Conservation (phyloP, 2,329 filamentous ascomycete species). For the Dactylellina cionopaga region DNA sequence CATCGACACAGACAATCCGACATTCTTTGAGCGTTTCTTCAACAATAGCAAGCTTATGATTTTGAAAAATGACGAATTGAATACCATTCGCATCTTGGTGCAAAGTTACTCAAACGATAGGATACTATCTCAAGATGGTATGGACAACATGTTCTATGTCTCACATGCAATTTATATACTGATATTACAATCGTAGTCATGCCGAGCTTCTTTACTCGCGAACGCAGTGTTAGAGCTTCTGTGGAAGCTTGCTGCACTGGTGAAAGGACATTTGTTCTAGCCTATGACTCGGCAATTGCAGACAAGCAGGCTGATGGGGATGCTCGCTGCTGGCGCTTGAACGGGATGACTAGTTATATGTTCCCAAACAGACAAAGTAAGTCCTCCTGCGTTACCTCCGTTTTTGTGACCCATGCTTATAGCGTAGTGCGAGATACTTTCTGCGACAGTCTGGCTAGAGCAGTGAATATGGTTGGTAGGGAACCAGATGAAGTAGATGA, state of each 20-base stretch:
- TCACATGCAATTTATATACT: neutral
- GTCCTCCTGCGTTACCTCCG: neutral
- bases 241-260: slow-evolving; percentile 45
- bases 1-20: slow-evolving; percentile 29
- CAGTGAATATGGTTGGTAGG: slow-evolving; percentile 1
- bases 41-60: slow-evolving; percentile 36
- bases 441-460: slow-evolving; percentile 29
- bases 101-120: slow-evolving; percentile 42
- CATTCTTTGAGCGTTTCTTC: slow-evolving; percentile 39
- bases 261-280: slow-evolving; percentile 27
- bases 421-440: slow-evolving; percentile 33
- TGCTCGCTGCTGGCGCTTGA: slow-evolving; percentile 38
- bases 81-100: slow-evolving; percentile 28
- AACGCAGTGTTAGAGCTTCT: slow-evolving; percentile 30
- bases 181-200: no score
- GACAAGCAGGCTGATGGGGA: slow-evolving; percentile 28
- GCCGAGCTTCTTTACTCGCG: slow-evolving; percentile 31
- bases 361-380: slow-evolving; percentile 41
- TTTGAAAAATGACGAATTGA: slow-evolving; percentile 37
- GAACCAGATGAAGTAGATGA: slow-evolving; percentile 19
- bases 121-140: slow-evolving; percentile 45
- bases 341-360: slow-evolving; percentile 28
- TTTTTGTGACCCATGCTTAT: neutral
- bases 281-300: slow-evolving; percentile 41
- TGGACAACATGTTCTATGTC: neutral